Evolutionary conservation across 371 early-diverging fungal genomes (phyloP), one percentile per base, ranked within the genome.

Genomic region (Lichtheimia corymbifera): DNA sequence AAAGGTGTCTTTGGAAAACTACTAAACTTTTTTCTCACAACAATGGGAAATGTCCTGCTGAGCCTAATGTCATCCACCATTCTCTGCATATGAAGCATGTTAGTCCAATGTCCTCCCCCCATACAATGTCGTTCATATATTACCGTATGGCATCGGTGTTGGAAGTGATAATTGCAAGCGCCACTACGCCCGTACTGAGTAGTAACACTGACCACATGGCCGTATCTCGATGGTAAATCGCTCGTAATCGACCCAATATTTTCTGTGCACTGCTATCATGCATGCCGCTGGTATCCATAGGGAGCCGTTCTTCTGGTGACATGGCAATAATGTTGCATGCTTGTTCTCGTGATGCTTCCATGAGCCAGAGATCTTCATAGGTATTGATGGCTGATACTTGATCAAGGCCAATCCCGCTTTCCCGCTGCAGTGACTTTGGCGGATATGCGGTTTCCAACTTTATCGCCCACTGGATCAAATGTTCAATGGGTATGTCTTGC

Each of bases 401-500:
- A 28, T 56, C 57, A 6, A 56, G 24, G 20, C 45, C 57, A 14
- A 56, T 22, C 20, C 57, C 45, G 17, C 57, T 56, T 14, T 12
- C 3, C 22, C 17, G 43, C 28, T 56, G 57, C 28, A 56, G 25
- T 24, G 40, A n/a, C 17, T 25, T 17, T 7, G 57, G 57, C 2
- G 57, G 57, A 25, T 79, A 80, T 13, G 62, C 61, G 7, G 44
- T 62, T 63, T 81, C 79, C 9, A 85, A 51, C 53, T 71, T 66
- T 27, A 69, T 62, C 3, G 84, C 79, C 22, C 62, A 63, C 15
- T 70, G 59, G n/a, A 83, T 77, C 2, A 79, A 25, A 2, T 18
- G 11, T 27, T 80, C 77, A 0, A 82, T 55, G 58, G 84, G 77
- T 2, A 73, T 41, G n/a, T 78, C 64, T 45, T 72, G 71, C 4